phyloP scores from a whole-genome alignment of 345 rosid genomes.

The Euclidium syriacum region DNA sequence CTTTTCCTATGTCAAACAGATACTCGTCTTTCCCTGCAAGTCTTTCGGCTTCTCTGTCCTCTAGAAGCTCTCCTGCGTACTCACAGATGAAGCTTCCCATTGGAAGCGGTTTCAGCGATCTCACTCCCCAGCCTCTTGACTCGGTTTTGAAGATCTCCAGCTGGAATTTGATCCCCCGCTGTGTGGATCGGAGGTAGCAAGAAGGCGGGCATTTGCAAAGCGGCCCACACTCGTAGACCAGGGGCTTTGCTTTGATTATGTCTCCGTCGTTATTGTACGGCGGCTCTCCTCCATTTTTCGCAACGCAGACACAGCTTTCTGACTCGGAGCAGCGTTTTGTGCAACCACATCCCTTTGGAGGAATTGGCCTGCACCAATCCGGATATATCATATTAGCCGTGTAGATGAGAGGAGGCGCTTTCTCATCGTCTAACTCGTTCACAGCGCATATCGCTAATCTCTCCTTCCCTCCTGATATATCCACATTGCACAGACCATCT shows the following conservation, averaged over 20 bases:
- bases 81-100: conserved; percentile 73
- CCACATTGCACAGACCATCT: conserved; percentile 53
- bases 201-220: conserved; percentile 62
- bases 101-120: conserved; percentile 60
- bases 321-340: conserved; percentile 42
- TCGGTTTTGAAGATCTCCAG: conserved; percentile 70
- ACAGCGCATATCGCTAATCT: conserved; percentile 53
- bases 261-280: conserved; percentile 67
- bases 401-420: conserved; percentile 51
- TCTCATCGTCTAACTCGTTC: conserved; percentile 54
- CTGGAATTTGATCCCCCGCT: conserved; percentile 57
- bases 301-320: conserved; percentile 42
- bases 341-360: conserved; percentile 55
- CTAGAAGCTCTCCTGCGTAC: conserved; percentile 66
- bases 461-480: conserved; percentile 61
- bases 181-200: conserved; percentile 60
- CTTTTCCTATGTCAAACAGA: conserved; percentile 71
- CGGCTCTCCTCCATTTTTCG: conserved; percentile 56
- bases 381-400: conserved; percentile 45
- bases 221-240: conserved; percentile 75
- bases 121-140: conserved; percentile 72
- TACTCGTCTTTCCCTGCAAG: conserved; percentile 67
- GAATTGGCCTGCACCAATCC: conserved; percentile 33
- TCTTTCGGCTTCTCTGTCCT: conserved; percentile 61
- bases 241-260: conserved; percentile 49